Conservation (phyloP, 2,329 filamentous ascomycete genomes). For the Chalara sp. region DNA sequence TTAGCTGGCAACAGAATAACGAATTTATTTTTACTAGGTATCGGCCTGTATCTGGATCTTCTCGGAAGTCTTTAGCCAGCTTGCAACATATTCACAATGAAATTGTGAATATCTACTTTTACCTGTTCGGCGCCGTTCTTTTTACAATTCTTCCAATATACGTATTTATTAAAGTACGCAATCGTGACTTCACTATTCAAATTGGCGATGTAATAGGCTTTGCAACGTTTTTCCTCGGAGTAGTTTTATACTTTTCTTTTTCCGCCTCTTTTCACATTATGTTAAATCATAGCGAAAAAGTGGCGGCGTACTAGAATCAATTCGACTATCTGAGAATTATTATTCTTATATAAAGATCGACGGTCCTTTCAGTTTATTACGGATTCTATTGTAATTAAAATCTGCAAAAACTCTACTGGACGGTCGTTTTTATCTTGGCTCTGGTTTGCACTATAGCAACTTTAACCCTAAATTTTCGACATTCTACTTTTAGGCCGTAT, state of each 20-base stretch:
- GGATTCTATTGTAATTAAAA: constrained; percentile 33
- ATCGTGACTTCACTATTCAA: constrained; percentile 26
- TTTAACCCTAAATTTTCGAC: constrained; percentile 14
- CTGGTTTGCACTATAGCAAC: constrained; percentile 27
- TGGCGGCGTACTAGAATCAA: constrained; percentile 28
- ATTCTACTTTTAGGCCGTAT: constrained; percentile 13
- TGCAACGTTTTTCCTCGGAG: constrained; percentile 31
- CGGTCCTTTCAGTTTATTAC: constrained; percentile 34
- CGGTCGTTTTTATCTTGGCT: constrained; percentile 30
- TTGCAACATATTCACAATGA: constrained; percentile 5
- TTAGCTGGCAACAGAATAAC: constrained; percentile 3
- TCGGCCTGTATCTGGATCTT: constrained; percentile 4
- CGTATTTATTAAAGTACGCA: constrained; percentile 20
- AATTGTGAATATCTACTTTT: constrained; percentile 31
- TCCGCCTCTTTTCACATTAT: constrained; percentile 31
- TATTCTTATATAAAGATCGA: constrained; percentile 32
- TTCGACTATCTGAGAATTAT: constrained; percentile 33
- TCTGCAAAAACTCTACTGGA: constrained; percentile 28
- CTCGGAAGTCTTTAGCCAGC: constrained; percentile 2
- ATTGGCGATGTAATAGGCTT: constrained; percentile 31
- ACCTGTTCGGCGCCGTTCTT: constrained; percentile 36
- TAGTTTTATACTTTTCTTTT: constrained; percentile 30
- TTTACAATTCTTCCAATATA: constrained; percentile 26
- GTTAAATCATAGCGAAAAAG: constrained; percentile 29
- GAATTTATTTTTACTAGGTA: constrained; percentile 6